Percentiles rank a stretch among this genome's conserved stretches.
Evolutionary conservation across 495 filamentous ascomycete species (phyloP).

Genomic region (Parmelia sp.): DNA sequence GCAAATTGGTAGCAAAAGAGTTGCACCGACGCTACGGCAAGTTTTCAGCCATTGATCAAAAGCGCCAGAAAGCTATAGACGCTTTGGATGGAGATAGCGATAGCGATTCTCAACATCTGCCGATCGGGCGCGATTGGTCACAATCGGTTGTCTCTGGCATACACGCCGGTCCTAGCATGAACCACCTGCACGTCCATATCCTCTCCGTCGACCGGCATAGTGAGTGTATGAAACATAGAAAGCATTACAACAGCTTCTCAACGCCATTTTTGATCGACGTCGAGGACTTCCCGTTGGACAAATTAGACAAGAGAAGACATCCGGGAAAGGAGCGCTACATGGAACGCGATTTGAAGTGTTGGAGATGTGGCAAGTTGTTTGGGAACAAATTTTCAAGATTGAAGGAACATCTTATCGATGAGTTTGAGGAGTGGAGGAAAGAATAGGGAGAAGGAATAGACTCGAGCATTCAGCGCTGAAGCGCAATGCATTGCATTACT

Average conservation of each 20-base stretch:
- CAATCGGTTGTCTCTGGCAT: conserved; percentile 70
- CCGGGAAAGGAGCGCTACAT: conserved; percentile 51
- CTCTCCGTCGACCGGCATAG: conserved; percentile 67
- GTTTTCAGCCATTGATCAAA: conserved; percentile 54
- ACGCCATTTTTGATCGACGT: conserved; percentile 80
- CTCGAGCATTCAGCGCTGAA: neutral
- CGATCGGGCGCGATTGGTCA: conserved; percentile 70
- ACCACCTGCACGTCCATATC: conserved; percentile 86
- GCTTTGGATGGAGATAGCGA: conserved; percentile 39
- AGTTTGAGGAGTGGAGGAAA: conserved; percentile 77
- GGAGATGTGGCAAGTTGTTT: conserved; percentile 76
- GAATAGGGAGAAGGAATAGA: conserved; percentile 38
- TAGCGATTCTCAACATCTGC: conserved; percentile 41
- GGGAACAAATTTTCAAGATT: conserved; percentile 62
- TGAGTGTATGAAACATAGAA: conserved; percentile 64
- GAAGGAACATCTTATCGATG: conserved; percentile 72
- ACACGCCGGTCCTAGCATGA: conserved; percentile 87
- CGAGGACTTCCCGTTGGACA: conserved; percentile 70
- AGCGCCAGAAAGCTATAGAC: conserved; percentile 52
- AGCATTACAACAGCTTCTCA: conserved; percentile 89
- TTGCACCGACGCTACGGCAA: conserved; percentile 63
- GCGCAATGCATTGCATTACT: neutral
- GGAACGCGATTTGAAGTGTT: conserved; percentile 62
- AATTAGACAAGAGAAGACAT: conserved; percentile 53
- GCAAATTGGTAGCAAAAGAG: conserved; percentile 63